A percentile compares a stretch with the other conserved stretches of the same genome.
phyloP scores from a whole-genome alignment of 1,284 basidiomycete species.

The Marasmius sp. region DNA sequence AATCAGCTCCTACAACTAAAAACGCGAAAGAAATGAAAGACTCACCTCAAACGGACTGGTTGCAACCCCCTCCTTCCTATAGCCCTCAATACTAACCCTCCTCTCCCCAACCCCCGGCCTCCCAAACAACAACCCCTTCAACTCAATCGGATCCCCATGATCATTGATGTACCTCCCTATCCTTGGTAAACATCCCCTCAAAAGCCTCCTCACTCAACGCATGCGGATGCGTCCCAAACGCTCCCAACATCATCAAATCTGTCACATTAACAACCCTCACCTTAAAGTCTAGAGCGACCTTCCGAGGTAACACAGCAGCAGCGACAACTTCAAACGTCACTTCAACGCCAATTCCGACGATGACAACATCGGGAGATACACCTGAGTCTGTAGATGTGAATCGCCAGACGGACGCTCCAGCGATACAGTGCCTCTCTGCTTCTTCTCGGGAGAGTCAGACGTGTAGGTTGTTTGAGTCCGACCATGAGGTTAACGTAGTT shows the following conservation, averaged over 20 bases:
- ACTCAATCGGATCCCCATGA: too few species aligned
- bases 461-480: constrained; percentile 79
- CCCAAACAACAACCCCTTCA: too few species aligned
- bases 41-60: constrained; percentile 68
- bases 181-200: too few species aligned
- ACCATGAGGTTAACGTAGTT: constrained; percentile 88
- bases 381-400: constrained; percentile 70
- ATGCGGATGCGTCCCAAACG: too few species aligned
- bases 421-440: constrained; percentile 69
- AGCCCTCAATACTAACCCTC: constrained; percentile 66
- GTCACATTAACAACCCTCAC: too few species aligned
- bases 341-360: constrained; percentile 75
- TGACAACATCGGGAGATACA: constrained; percentile 64
- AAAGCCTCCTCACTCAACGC: too few species aligned
- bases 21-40: constrained; percentile 2
- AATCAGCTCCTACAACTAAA: constrained; percentile 1
- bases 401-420: constrained; percentile 75
- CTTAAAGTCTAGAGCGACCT: too few species aligned
- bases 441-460: constrained; percentile 70
- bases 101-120: too few species aligned
- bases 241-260: too few species aligned
- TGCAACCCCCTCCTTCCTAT: constrained; percentile 69
- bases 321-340: too few species aligned
- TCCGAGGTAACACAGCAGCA: too few species aligned
- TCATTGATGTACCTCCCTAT: too few species aligned